A percentile compares a stretch with the other conserved stretches of the same genome.
phyloP scores from a whole-genome alignment of 2,329 filamentous ascomycete species.

The Aspergillus novoparasiticus region DNA sequence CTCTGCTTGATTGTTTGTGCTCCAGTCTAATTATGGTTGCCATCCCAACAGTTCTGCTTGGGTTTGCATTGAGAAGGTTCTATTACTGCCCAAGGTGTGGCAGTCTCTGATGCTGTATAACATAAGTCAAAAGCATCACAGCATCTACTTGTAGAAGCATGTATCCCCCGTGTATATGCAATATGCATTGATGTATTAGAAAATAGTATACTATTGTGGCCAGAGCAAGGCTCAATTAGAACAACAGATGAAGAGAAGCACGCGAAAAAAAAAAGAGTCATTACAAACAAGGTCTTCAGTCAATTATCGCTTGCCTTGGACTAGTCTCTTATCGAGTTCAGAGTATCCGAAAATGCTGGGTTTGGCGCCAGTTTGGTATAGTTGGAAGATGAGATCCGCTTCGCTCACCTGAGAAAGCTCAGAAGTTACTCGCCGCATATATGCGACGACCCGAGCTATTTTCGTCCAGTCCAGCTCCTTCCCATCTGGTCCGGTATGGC shows the following conservation, averaged over 20 bases:
- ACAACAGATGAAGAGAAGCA: slow-evolving; percentile 2
- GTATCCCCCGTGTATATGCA: neutral
- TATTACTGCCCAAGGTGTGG: neutral
- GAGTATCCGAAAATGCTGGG: slow-evolving; percentile 37
- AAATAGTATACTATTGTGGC: neutral
- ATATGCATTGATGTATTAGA: neutral
- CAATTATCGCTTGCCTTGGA: slow-evolving; percentile 33
- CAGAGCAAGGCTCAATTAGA: neutral
- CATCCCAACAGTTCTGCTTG: neutral
- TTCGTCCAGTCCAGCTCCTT: slow-evolving; percentile 61
- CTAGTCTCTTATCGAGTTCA: slow-evolving; percentile 41
- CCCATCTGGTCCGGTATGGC: slow-evolving; percentile 44
- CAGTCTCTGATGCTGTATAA: neutral
- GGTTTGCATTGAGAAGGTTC: neutral
- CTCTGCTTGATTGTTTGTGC: neutral
- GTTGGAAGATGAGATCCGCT: slow-evolving; percentile 56
- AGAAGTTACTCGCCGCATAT: slow-evolving; percentile 61
- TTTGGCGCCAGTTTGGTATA: slow-evolving; percentile 40
- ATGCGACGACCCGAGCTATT: slow-evolving; percentile 64
- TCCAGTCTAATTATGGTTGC: neutral
- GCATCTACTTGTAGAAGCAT: neutral
- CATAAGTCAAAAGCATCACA: neutral
- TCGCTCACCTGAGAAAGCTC: slow-evolving; percentile 58
- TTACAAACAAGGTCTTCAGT: neutral
- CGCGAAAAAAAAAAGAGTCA: neutral